Evolutionary conservation across 2,329 filamentous ascomycete species (phyloP), one percentile per base, ranked within the genome.

Genomic region (Colletotrichum eremochloae): DNA sequence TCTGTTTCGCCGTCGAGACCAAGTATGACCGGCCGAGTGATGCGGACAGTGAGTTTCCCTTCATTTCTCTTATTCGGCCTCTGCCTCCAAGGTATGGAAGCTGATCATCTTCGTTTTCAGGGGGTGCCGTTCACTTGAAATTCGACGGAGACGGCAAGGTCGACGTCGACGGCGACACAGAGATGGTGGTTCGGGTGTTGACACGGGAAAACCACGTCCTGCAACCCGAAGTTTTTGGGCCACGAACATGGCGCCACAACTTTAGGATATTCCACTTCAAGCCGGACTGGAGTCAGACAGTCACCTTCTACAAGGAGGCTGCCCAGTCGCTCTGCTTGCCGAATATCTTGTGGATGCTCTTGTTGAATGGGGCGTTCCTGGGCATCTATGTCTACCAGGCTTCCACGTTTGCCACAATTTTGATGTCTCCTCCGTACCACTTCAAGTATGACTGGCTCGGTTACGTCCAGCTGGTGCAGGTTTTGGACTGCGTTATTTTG

Each of bases 381-480:
- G 76, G 76, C 1, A 68, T 77, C 60, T 76, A 78, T n/a, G 67
- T 78, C 18, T 77, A 72, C 58, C 75, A 76, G 33, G 65, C 71
- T 3, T 74, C 75, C 4, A 77, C 77, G 0, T 78, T 77, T 46
- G 74, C 70, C 2, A 65, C 52, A 4, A 75, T 78, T 38, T 56
- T 78, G 6, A 71, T 71, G 62, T 40, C 69, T 5, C 74, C 76
- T 0, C 76, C 77, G 0, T 78, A 73, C 14, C 31, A 8, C 2
- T 75, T 75, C n/a, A 42, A 63, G 2, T 68, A 62, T 6, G 69
- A 70, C 7, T 75, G 61, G 55, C 67, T 77, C 15, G 74, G 74
- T 0, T 77, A 63, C 46, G 76, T 77, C 0, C 73, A 77, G 53
- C 33, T 76, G 1, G 71, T 66, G 0, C 76, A 77, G 48, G 66